A percentile compares a stretch with the other conserved stretches of the same genome.
Evolutionary conservation across 2,329 filamentous ascomycete species (phyloP).

Genomic region (Davidsoniella virescens): DNA sequence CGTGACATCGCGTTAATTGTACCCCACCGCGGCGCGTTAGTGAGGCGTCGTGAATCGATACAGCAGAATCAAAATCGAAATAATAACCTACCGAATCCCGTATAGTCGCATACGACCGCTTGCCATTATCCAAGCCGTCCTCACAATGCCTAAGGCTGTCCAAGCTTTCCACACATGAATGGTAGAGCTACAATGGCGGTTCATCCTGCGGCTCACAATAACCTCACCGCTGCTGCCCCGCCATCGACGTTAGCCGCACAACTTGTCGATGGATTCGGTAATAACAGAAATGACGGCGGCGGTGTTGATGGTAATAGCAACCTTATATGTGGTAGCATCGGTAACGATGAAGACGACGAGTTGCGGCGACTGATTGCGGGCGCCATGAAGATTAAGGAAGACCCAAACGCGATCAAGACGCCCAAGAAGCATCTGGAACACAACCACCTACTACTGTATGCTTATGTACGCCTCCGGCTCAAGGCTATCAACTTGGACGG

Average conservation of each 20-base stretch:
- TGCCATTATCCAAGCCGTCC: no score
- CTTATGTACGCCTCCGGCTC: constrained; percentile 65
- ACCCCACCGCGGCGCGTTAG: not conserved
- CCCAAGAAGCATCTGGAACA: constrained; percentile 52
- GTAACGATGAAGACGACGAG: constrained; percentile 51
- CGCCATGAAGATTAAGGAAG: constrained; percentile 38
- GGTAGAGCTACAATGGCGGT: no score
- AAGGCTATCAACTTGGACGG: constrained; percentile 37
- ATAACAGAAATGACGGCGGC: not conserved
- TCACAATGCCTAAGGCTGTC: no score
- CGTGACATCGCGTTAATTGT: constrained; percentile 3
- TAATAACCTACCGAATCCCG: no score
- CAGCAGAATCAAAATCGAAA: no score
- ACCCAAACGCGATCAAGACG: constrained; percentile 38
- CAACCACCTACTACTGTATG: constrained; percentile 73
- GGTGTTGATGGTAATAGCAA: not conserved
- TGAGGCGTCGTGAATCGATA: not conserved
- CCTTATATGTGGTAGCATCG: constrained; percentile 18
- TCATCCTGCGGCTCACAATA: not conserved
- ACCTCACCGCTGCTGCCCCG: constrained; percentile 23
- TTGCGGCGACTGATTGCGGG: constrained; percentile 52
- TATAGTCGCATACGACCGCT: no score
- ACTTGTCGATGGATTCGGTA: constrained; percentile 43
- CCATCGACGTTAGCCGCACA: constrained; percentile 80
- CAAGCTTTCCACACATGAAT: no score